Evolutionary conservation across 805 yeast species (phyloP).

Genomic region (Candida vartiovaarae): DNA sequence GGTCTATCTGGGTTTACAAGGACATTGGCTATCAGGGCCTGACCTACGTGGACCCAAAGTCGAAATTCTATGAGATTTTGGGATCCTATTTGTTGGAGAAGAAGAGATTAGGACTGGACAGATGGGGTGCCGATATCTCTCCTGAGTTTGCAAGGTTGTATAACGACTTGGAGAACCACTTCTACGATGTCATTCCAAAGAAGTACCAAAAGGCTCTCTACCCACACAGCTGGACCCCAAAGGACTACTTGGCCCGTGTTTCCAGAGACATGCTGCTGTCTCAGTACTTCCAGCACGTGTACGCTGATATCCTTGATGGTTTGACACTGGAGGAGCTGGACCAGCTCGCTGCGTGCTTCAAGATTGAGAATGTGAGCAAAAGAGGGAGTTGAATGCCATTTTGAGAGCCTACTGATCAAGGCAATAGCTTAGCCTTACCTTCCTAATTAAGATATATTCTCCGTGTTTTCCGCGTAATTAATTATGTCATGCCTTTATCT

Average conservation of each 20-base stretch:
- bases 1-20: conserved; percentile 50
- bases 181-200: conserved; percentile 34
- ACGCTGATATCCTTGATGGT: conserved; percentile 37
- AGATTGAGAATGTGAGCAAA: conserved; percentile 37
- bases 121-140: conserved; percentile 43
- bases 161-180: conserved; percentile 30
- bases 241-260: conserved; percentile 32
- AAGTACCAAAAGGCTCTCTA: conserved; percentile 33
- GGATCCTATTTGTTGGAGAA: conserved; percentile 38
- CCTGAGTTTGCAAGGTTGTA: conserved; percentile 33
- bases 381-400: conserved; percentile 33
- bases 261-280: conserved; percentile 37
- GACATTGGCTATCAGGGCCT: conserved; percentile 48
- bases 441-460: too few species aligned
- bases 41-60: conserved; percentile 37
- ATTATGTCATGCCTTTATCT: too few species aligned
- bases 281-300: conserved; percentile 38
- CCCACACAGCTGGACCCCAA: conserved; percentile 34
- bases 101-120: conserved; percentile 39
- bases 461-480: too few species aligned
- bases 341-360: conserved; percentile 44
- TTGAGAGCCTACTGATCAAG: conserved; percentile 9
- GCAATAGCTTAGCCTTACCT: neutral
- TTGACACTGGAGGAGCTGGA: conserved; percentile 40
- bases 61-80: conserved; percentile 36